Conservation (phyloP, 2,329 filamentous ascomycete genomes). For the Fusarium citri region DNA sequence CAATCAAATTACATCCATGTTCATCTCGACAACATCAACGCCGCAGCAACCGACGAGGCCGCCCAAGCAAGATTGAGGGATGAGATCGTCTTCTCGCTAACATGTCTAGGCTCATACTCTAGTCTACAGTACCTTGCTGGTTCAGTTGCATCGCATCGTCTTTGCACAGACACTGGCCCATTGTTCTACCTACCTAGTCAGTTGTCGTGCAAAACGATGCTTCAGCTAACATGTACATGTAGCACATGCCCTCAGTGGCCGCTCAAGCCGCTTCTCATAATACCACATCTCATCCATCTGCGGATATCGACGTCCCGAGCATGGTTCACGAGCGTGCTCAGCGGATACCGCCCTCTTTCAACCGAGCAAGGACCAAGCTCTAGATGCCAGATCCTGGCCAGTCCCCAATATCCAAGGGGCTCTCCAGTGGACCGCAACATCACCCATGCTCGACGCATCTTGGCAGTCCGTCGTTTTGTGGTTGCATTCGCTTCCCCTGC, state of each 20-base stretch:
- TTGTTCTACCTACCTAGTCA: slow-evolving; percentile 3
- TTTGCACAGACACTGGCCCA: slow-evolving; percentile 16
- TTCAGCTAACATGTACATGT: slow-evolving; percentile 11
- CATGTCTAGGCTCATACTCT: neutral
- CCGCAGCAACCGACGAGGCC: slow-evolving; percentile 26
- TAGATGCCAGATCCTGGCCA: slow-evolving; percentile 13
- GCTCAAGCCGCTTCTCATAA: slow-evolving; percentile 8
- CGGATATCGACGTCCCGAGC: neutral
- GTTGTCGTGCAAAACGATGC: slow-evolving; percentile 8
- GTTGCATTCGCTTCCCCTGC: slow-evolving; percentile 41
- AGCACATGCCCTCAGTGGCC: slow-evolving; percentile 1
- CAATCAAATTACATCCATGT: slow-evolving; percentile 32
- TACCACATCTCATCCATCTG: neutral
- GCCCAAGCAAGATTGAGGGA: slow-evolving; percentile 21
- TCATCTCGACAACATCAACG: slow-evolving; percentile 28
- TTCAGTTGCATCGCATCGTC: slow-evolving; percentile 3
- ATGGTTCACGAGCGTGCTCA: slow-evolving; percentile 1
- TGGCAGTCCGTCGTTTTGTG: slow-evolving; percentile 47
- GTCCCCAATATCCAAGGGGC: slow-evolving; percentile 38
- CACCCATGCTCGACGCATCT: slow-evolving; percentile 36
- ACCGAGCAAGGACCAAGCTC: slow-evolving; percentile 14
- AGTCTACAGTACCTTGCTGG: slow-evolving; percentile 7
- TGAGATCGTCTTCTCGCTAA: slow-evolving; percentile 15
- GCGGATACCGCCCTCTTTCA: slow-evolving; percentile 28
- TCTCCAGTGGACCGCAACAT: slow-evolving; percentile 38